Percentiles rank a stretch among this genome's conserved stretches.
Evolutionary conservation across 176 grass and related monocot species (phyloP).

Genomic region (Carex scoparia): DNA sequence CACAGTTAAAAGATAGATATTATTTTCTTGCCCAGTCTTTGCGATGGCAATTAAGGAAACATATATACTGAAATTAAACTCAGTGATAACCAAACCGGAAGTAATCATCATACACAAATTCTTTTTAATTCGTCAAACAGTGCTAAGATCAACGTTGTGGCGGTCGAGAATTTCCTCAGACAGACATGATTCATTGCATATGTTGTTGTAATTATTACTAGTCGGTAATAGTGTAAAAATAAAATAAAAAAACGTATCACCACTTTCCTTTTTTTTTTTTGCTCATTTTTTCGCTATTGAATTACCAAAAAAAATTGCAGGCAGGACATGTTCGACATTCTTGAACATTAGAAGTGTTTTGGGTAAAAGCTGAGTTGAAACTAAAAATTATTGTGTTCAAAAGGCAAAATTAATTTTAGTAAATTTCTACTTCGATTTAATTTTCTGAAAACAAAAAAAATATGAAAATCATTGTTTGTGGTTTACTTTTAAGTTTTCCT

Average conservation of each 20-base stretch:
- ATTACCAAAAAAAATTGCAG: neutral
- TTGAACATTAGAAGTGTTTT: neutral
- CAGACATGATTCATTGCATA: neutral
- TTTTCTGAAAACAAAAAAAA: neutral
- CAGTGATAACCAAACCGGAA: neutral
- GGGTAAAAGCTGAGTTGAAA: neutral
- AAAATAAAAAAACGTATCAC: neutral
- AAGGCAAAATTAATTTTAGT: neutral
- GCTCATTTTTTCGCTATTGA: neutral
- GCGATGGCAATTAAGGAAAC: neutral
- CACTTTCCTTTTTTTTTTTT: neutral
- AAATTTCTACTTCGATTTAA: neutral
- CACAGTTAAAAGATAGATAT: no score
- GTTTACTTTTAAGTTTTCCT: neutral
- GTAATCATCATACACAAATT: neutral
- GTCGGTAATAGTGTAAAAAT: neutral
- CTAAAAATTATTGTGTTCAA: neutral
- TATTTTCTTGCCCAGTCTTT: neutral
- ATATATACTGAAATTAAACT: slow-evolving; percentile 8
- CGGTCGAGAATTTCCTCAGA: neutral
- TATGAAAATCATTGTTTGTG: neutral
- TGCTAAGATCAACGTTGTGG: neutral
- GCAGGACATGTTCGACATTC: no score
- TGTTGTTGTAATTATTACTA: neutral
- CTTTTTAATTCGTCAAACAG: neutral